Conservation (phyloP, 2,329 filamentous ascomycete genomes). For the Fusarium brachygibbosum region DNA sequence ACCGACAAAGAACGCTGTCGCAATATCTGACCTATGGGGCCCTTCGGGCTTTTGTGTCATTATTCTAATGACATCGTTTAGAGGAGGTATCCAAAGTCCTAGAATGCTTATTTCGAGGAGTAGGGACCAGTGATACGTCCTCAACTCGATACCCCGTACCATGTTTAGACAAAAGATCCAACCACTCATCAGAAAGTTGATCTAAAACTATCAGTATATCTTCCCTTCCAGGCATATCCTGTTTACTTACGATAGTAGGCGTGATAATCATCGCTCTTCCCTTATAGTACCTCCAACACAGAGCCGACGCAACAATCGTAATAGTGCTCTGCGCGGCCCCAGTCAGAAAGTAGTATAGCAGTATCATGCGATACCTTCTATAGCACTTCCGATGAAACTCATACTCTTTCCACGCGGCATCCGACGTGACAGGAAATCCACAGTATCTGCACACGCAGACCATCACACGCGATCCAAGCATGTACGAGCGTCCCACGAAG, state of each 20-base stretch:
- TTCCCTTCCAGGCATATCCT: accelerated
- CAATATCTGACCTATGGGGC: constrained; percentile 43
- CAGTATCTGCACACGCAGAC: constrained; percentile 62
- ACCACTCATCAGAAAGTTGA: constrained; percentile 56
- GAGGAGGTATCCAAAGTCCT: constrained; percentile 46
- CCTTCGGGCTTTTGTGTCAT: constrained; percentile 11
- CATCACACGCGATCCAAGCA: constrained; percentile 52
- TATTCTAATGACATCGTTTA: constrained; percentile 46
- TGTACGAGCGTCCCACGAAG: constrained; percentile 55
- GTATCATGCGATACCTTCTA: constrained; percentile 54
- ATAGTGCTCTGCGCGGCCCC: constrained; percentile 57
- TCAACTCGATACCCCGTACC: constrained; percentile 52
- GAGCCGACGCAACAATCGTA: constrained; percentile 53
- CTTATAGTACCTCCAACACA: constrained; percentile 57
- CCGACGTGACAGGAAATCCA: constrained; percentile 55
- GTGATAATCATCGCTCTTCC: constrained; percentile 50
- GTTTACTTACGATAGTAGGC: constrained; percentile 53
- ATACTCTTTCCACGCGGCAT: constrained; percentile 51
- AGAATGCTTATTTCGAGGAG: constrained; percentile 52
- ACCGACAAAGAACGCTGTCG: constrained; percentile 53
- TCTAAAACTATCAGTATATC: constrained; percentile 41
- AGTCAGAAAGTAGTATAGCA: constrained; percentile 56
- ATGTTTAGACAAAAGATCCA: constrained; percentile 54
- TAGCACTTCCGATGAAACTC: constrained; percentile 60
- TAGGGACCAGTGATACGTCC: constrained; percentile 58